A percentile compares a stretch with the other conserved stretches of the same genome.
Conservation (phyloP, 345 rosid species). For the Nasturtium officinale region DNA sequence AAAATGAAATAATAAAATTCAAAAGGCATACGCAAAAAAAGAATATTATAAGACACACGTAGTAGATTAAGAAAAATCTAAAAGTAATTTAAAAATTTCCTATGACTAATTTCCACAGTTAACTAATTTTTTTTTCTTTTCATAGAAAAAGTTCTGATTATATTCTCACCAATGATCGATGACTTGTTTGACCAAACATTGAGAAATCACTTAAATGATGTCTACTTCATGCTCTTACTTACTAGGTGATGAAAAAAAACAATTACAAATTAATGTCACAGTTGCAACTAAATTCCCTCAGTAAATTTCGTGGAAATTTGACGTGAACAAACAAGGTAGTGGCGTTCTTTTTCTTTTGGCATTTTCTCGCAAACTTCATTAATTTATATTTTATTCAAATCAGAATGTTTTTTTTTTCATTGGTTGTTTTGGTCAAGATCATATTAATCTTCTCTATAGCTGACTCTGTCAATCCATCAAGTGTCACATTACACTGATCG, state of each 20-base stretch:
- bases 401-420: neutral
- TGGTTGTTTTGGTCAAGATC: conserved; percentile 32
- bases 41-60: neutral
- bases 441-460: neutral
- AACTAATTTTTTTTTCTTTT: neutral
- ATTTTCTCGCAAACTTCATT: neutral
- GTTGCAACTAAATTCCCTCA: conserved; percentile 25
- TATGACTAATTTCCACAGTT: neutral
- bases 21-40: neutral
- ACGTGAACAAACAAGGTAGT: conserved; percentile 4
- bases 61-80: neutral
- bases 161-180: neutral
- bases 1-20: neutral
- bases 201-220: neutral
- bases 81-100: neutral
- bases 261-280: conserved; percentile 1
- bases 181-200: conserved; percentile 26
- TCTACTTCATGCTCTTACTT: neutral
- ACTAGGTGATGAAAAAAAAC: neutral
- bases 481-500: neutral
- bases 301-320: conserved; percentile 28
- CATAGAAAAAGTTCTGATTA: neutral
- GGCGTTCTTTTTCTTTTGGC: conserved; percentile 18
- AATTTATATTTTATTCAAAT: neutral
- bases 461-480: conserved; percentile 10